These are phyloP conservation scores for Dryas integrifolia DNA, from an alignment of 331 rosid species.

Conservation along the genomic window DNA sequence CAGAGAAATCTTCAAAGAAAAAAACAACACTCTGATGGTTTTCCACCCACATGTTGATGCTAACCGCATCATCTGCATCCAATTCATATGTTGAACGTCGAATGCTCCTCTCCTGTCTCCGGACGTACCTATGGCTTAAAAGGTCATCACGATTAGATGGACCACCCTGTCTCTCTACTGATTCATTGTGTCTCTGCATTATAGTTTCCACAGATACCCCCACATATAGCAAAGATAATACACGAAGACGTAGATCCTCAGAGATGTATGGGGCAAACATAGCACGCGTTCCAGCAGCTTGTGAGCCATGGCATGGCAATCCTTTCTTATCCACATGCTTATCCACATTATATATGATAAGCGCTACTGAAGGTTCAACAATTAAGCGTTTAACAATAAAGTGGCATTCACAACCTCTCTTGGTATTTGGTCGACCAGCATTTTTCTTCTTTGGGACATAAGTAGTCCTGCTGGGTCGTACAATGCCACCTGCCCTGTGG, in stretches of 20 bases:
- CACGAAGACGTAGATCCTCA: conserved; percentile 86
- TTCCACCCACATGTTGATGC: conserved; percentile 78
- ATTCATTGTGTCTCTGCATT: conserved; percentile 90
- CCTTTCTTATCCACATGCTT: conserved; percentile 92
- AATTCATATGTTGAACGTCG: conserved; percentile 76
- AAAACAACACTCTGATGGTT: conserved; percentile 70
- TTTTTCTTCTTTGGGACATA: conserved; percentile 77
- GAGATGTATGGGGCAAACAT: conserved; percentile 93
- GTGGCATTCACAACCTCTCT: conserved; percentile 94
- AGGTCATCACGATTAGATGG: conserved; percentile 94
- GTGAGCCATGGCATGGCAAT: conserved; percentile 90
- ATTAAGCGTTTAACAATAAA: conserved; percentile 83
- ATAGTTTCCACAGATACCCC: conserved; percentile 97
- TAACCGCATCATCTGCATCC: conserved; percentile 69
- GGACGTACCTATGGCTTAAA: conserved; percentile 78
- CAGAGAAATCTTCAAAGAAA: conserved; percentile 77
- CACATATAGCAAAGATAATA: conserved; percentile 73
- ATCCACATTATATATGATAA: conserved; percentile 70
- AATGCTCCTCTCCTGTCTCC: conserved; percentile 85
- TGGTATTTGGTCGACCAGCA: conserved; percentile 88
- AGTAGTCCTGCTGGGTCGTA: conserved; percentile 73
- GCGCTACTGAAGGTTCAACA: conserved; percentile 85
- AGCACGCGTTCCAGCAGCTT: conserved; percentile 90
- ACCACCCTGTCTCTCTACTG: conserved; percentile 85
- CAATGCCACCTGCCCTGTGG: conserved; percentile 77